Evolutionary conservation across 805 yeast genomes (phyloP).

Genomic region (Metschnikowia matae): DNA sequence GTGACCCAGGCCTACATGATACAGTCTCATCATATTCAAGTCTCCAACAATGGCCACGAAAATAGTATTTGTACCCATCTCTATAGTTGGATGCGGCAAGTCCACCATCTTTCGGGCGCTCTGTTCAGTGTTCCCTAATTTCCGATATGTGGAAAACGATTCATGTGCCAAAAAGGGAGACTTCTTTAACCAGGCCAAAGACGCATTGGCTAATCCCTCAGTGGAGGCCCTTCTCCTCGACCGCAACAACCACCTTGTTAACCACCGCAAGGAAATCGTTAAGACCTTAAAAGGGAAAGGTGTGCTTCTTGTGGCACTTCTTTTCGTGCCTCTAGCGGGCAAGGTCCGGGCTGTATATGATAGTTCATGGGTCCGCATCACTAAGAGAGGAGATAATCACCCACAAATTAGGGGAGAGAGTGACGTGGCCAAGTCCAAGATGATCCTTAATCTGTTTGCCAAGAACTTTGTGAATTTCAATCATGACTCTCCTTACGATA

Average conservation of each 20-base stretch:
- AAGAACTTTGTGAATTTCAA: constrained; percentile 62
- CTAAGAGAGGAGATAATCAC: constrained; percentile 79
- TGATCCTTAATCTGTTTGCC: constrained; percentile 72
- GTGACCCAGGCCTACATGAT: neutral
- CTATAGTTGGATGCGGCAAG: constrained; percentile 94
- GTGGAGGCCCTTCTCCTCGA: constrained; percentile 63
- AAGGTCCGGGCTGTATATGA: constrained; percentile 39
- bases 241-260: constrained; percentile 70
- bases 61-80: constrained; percentile 72
- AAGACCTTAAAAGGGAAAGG: constrained; percentile 41
- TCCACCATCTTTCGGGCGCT: constrained; percentile 74
- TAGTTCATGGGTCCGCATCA: constrained; percentile 57
- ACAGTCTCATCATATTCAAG: no score
- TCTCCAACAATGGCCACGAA: constrained; percentile 23
- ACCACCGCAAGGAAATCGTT: constrained; percentile 68
- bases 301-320: constrained; percentile 60
- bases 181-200: constrained; percentile 46
- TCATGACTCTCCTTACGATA: constrained; percentile 51
- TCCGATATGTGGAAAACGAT: constrained; percentile 84
- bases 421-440: constrained; percentile 47
- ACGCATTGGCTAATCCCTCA: constrained; percentile 20
- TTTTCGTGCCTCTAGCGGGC: constrained; percentile 47
- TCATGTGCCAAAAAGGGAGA: constrained; percentile 48
- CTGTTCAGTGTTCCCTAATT: constrained; percentile 44
- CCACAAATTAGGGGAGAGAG: constrained; percentile 64